These are phyloP conservation scores for Circinella minor DNA, from an alignment of 371 early-diverging fungal species.

Conservation along the genomic window DNA sequence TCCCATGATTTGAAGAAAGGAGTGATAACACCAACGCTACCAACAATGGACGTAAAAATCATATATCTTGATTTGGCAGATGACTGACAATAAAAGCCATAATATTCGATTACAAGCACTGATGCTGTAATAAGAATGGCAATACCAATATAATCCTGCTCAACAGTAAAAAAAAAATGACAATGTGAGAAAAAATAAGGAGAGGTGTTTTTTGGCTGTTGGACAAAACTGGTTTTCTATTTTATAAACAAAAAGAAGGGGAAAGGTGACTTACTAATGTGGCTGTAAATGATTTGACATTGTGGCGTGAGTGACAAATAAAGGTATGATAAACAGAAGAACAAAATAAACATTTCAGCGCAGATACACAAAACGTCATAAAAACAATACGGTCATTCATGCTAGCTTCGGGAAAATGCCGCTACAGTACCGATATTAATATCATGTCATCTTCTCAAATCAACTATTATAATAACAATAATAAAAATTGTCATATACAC, in stretches of 20 bases:
- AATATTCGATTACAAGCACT: conserved; percentile 62
- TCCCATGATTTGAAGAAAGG: conserved; percentile 66
- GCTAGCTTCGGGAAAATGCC: conserved; percentile 56
- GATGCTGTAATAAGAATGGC: conserved; percentile 71
- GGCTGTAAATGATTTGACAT: conserved; percentile 66
- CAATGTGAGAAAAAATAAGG: neutral
- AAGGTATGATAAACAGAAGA: conserved; percentile 74
- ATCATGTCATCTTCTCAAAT: neutral
- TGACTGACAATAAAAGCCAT: conserved; percentile 67
- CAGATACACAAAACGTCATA: conserved; percentile 63
- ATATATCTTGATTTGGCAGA: conserved; percentile 50
- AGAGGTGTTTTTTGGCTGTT: no score
- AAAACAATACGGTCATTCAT: conserved; percentile 58
- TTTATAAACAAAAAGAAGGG: neutral
- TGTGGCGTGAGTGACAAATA: conserved; percentile 62
- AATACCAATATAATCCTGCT: conserved; percentile 70
- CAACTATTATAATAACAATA: no score
- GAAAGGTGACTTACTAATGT: conserved; percentile 37
- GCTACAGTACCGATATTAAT: conserved; percentile 22
- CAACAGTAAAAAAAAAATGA: neutral
- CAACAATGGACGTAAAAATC: conserved; percentile 60
- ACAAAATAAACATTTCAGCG: conserved; percentile 71
- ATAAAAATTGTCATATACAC: neutral
- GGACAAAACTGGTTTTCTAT: no score
- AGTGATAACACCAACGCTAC: conserved; percentile 60